A percentile compares a stretch with the other conserved stretches of the same genome.
These are phyloP conservation scores for Nicotiana obtusifolia DNA, from an alignment of 257 asterid genomes.

Conservation along the genomic window DNA sequence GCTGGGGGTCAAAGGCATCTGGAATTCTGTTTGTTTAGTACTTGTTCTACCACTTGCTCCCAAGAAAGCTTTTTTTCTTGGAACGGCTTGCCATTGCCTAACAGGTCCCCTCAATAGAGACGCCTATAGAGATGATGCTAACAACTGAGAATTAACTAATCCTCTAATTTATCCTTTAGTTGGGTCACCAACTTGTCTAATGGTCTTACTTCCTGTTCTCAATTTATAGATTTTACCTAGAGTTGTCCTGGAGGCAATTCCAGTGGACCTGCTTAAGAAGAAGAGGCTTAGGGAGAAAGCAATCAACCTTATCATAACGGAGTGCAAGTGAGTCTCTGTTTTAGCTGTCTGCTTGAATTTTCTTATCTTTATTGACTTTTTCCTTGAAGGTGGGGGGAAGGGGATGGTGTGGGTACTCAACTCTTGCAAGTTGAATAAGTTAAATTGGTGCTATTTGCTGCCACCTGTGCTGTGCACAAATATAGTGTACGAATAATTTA, in stretches of 20 bases:
- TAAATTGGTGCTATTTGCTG: background rate
- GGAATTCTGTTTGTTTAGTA: background rate
- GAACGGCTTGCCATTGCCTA: background rate
- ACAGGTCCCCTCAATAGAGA: background rate
- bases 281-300: conserved; percentile 61
- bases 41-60: background rate
- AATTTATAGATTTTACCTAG: conserved; percentile 68
- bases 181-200: background rate
- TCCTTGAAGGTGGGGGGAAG: background rate
- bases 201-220: background rate
- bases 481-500: background rate
- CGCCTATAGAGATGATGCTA: background rate
- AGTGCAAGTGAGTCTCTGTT: conserved; percentile 64
- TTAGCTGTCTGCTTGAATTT: conserved; percentile 7
- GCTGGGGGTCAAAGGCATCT: background rate
- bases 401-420: background rate
- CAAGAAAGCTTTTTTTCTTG: background rate
- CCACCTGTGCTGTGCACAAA: background rate
- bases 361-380: background rate
- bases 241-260: conserved; percentile 78
- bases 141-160: background rate
- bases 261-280: conserved; percentile 63
- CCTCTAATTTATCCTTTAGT: background rate
- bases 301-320: conserved; percentile 54
- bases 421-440: background rate